phyloP scores from a whole-genome alignment of 2,329 filamentous ascomycete species.

The Aureobasidium leucospermi region DNA sequence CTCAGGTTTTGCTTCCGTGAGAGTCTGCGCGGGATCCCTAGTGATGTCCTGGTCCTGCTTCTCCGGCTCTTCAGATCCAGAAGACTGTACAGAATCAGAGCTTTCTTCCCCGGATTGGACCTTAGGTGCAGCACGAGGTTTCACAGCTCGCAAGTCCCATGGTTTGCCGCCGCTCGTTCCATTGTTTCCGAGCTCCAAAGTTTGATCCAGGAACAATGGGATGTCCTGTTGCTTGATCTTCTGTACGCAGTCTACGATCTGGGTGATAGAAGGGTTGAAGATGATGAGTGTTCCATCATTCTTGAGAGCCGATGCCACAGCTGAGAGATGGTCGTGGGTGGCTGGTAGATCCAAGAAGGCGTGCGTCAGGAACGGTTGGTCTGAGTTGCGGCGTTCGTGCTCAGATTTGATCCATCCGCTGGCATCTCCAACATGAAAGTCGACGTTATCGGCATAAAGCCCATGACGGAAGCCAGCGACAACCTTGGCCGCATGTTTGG shows the following conservation, averaged over 20 bases:
- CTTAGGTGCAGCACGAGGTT: conserved; percentile 28
- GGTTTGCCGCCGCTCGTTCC: conserved; percentile 49
- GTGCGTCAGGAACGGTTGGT: conserved; percentile 59
- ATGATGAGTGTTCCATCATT: conserved; percentile 59
- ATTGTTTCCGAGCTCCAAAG: conserved; percentile 49
- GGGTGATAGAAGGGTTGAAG: conserved; percentile 72
- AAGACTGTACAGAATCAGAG: conserved; percentile 3
- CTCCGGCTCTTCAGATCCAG: background rate
- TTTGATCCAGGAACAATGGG: conserved; percentile 51
- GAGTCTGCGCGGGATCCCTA: background rate
- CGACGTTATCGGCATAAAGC: conserved; percentile 61
- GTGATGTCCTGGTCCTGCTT: background rate
- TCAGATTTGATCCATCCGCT: conserved; percentile 55
- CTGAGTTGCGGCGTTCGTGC: conserved; percentile 31
- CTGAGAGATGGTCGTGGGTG: conserved; percentile 46
- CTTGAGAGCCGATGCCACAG: conserved; percentile 51
- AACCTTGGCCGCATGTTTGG: conserved; percentile 55
- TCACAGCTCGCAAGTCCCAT: conserved; percentile 56
- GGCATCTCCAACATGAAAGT: conserved; percentile 66
- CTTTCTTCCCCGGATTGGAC: background rate
- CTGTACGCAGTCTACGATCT: conserved; percentile 60
- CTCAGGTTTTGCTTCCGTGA: conserved; percentile 2
- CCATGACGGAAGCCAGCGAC: conserved; percentile 62
- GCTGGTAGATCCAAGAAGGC: conserved; percentile 68
- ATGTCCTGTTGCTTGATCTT: conserved; percentile 47